phyloP scores from a whole-genome alignment of 2,329 filamentous ascomycete genomes.

The Alternaria arbusti region DNA sequence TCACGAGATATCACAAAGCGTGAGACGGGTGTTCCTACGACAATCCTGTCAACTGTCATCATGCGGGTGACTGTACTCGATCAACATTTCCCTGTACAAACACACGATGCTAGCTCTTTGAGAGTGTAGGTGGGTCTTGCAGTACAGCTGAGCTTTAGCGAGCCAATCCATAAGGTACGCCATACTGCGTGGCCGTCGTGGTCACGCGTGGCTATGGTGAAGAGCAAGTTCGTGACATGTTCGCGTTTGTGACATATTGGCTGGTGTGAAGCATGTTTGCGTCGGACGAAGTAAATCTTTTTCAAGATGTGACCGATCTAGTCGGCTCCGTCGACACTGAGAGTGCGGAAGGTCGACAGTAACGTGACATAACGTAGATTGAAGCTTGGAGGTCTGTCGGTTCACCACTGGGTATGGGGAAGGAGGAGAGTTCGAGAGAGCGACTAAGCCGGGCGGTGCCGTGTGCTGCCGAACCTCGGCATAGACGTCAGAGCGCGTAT shows the following conservation, averaged over 20 bases:
- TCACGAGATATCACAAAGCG: slow-evolving; percentile 2
- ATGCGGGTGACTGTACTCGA: slow-evolving; percentile 20
- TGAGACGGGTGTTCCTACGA: slow-evolving; percentile 14
- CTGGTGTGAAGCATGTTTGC: slow-evolving; percentile 7
- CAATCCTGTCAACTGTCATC: slow-evolving; percentile 31
- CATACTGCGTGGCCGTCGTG: not conserved
- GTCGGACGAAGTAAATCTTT: not conserved
- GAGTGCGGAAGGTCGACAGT: not conserved
- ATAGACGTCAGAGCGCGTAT: slow-evolving; percentile 3
- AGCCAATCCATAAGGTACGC: not conserved
- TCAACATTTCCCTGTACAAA: not conserved
- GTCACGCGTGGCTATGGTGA: not conserved
- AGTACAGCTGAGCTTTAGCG: not conserved
- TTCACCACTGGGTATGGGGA: not conserved
- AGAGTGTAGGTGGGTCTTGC: not conserved
- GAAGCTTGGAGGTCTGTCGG: not conserved
- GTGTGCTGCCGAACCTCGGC: slow-evolving; percentile 39
- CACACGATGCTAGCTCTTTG: not conserved
- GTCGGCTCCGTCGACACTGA: not conserved
- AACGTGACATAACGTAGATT: not conserved
- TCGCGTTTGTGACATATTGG: not conserved
- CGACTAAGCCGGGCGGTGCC: slow-evolving; percentile 32
- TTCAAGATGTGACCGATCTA: not conserved
- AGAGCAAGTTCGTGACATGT: not conserved
- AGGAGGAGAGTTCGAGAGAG: not conserved